phyloP scores from a whole-genome alignment of 192 early-diverging fungal genomes.

The Spinellus fusiger region DNA sequence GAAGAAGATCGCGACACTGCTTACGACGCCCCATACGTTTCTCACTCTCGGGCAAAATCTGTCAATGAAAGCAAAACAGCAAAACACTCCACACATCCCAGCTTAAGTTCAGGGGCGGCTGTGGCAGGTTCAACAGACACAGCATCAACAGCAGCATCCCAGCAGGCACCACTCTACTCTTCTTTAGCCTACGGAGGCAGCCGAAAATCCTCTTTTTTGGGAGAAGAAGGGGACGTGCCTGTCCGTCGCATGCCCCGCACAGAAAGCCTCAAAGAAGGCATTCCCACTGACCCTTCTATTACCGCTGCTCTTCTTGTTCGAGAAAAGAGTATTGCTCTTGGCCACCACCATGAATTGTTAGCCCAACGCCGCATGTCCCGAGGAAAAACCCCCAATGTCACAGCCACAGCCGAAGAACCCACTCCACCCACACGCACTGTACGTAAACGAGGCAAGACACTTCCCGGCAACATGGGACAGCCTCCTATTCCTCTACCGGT shows the following conservation, averaged over 20 bases:
- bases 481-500: constrained; percentile 6
- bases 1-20: no score
- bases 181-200: no score
- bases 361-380: background rate
- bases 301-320: constrained; percentile 6
- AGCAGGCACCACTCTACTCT: background rate
- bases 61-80: background rate
- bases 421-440: background rate
- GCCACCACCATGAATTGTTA: background rate
- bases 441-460: constrained; percentile 10
- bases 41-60: background rate
- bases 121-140: background rate
- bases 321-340: constrained; percentile 6
- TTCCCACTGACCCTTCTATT: constrained; percentile 17
- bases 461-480: constrained; percentile 27
- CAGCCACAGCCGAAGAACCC: background rate
- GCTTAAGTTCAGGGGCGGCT: background rate
- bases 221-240: background rate
- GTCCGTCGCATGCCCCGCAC: constrained; percentile 16
- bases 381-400: background rate
- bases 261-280: constrained; percentile 22
- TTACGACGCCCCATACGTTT: no score
- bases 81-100: background rate
- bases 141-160: background rate
- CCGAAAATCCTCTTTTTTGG: background rate